Evolutionary conservation across 2,329 filamentous ascomycete genomes (phyloP), one percentile per base, ranked within the genome.

Genomic region (Diaporthe longicolla): DNA sequence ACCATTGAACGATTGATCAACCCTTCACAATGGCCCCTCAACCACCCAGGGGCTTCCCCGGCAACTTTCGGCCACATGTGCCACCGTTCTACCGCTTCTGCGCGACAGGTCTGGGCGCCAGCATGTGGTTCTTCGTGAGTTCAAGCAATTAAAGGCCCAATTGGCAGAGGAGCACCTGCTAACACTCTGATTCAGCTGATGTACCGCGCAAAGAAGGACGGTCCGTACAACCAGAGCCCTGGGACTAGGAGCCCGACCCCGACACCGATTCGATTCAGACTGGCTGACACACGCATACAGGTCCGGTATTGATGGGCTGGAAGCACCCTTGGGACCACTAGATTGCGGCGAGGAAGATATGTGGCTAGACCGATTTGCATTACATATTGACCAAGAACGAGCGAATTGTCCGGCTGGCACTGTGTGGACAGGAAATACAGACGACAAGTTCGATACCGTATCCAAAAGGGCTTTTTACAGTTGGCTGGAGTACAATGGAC

Each of bases 61-160:
- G 79, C 55, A 78, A 70, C 70, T 70, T 77, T 52, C 75, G 76
- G 79, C 86, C 88, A 77, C 87, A 88, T 78, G 88, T 89, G 76
- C 85, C 86, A 52, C 83, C 84, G 68, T 82, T 98, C 78, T 98
- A 98, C 88, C 91, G 94, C 82, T 93, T 96, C 84, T 90, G 92
- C 74, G 96, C 94, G 61, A 98, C 95, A 58, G 94, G 93, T 76
- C 89, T 99, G 76, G 94, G 95, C 79, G 97, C 97, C 72, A 94
- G 93, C 86, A 99, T 98, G 97, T 99, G 97, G 97, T 98, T 99
- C 87, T 99, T 97, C 84, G 95, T 98, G 90, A 82, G 93, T 87
- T 75, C 63, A 74, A 59, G 32, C 73, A 21, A 17, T 13, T 35
- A 17, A 9, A 11, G 24, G 32, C 19, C 37, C 32, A 29, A 13